Evolutionary conservation across 2,329 filamentous ascomycete genomes (phyloP).

Genomic region (Aureobasidium sp.): DNA sequence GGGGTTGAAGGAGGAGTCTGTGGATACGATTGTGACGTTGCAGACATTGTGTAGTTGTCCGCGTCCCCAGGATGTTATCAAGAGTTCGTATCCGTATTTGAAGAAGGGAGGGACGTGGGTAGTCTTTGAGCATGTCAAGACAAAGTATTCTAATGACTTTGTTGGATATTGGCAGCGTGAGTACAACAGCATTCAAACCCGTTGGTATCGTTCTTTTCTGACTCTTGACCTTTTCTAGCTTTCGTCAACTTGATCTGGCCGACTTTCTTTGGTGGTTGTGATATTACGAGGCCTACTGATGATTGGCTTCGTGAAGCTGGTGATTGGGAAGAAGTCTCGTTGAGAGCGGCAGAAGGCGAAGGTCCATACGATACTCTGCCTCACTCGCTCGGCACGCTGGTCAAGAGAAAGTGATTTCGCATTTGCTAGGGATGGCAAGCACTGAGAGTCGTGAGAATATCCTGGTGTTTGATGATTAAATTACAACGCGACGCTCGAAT

Average conservation of each 20-base stretch:
- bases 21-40: conserved; percentile 52
- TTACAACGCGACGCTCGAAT: not conserved
- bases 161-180: conserved; percentile 28
- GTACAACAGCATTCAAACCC: conserved; percentile 2
- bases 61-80: conserved; percentile 47
- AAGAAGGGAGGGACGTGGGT: conserved; percentile 57
- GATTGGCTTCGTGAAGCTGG: conserved; percentile 27
- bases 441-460: not conserved
- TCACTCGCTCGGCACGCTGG: conserved; percentile 26
- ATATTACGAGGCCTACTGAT: conserved; percentile 27
- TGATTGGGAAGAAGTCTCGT: conserved; percentile 26
- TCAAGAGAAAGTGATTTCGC: conserved; percentile 17
- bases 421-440: not conserved
- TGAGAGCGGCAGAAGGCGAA: conserved; percentile 23
- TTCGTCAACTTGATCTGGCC: conserved; percentile 27
- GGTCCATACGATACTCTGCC: conserved; percentile 27
- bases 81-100: conserved; percentile 47
- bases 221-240: conserved; percentile 13
- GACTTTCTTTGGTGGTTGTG: conserved; percentile 27
- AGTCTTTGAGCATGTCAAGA: conserved; percentile 52
- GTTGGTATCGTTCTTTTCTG: not conserved
- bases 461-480: not conserved
- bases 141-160: conserved; percentile 25
- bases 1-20: conserved; percentile 41
- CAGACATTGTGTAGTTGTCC: conserved; percentile 58